Evolutionary conservation across 257 asterid species (phyloP).

Genomic region (Fraxinus americana): DNA sequence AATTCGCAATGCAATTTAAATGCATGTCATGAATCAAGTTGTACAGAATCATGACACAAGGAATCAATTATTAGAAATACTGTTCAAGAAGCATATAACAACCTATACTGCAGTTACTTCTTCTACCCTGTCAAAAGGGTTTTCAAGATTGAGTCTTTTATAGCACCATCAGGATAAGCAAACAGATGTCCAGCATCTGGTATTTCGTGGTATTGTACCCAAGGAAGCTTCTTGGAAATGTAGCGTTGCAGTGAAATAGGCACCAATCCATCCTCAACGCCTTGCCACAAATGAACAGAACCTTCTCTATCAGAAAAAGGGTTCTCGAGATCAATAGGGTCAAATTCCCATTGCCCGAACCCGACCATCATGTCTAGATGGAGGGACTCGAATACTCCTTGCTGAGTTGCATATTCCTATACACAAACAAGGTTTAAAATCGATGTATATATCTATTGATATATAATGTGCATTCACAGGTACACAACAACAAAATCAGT

Average conservation of each 20-base stretch:
- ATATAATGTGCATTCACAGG: neutral
- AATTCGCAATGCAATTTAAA: no score
- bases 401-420: conserved; percentile 59
- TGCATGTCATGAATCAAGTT: no score
- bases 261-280: conserved; percentile 70
- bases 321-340: conserved; percentile 62
- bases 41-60: no score
- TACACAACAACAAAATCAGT: neutral
- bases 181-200: conserved; percentile 50
- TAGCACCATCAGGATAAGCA: conserved; percentile 18
- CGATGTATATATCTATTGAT: neutral
- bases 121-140: no score
- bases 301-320: conserved; percentile 52
- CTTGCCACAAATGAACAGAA: conserved; percentile 72
- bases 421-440: neutral
- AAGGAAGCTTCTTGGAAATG: conserved; percentile 56
- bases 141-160: conserved; percentile 41
- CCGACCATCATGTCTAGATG: conserved; percentile 64
- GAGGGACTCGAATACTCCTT: conserved; percentile 61
- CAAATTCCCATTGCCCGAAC: conserved; percentile 68
- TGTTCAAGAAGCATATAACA: neutral
- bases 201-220: conserved; percentile 53
- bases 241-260: conserved; percentile 58
- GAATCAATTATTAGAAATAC: no score
- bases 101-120: neutral